Conservation (phyloP, 176 grass and related monocot species). For the Phoenix roebelenii region DNA sequence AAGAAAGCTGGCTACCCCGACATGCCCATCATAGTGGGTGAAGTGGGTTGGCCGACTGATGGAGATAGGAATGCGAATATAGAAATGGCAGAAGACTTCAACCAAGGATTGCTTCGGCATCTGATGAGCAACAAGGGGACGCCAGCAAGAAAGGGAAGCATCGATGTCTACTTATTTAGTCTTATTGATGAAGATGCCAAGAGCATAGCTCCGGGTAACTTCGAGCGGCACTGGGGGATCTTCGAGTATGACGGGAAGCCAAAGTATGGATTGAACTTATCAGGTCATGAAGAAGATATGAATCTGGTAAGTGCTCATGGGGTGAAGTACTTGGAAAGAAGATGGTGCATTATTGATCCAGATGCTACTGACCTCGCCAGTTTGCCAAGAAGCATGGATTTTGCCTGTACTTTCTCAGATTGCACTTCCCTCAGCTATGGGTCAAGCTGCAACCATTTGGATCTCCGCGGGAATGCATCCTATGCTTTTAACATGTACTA, state of each 20-base stretch:
- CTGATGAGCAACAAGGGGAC: conserved; percentile 5
- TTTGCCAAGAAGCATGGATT: conserved; percentile 29
- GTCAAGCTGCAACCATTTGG: conserved; percentile 41
- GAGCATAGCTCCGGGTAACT: conserved; percentile 49
- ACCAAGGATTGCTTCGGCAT: conserved; percentile 41
- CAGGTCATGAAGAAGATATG: conserved; percentile 15
- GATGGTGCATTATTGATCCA: conserved; percentile 57
- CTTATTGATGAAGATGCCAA: conserved; percentile 61
- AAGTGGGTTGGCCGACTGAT: conserved; percentile 6
- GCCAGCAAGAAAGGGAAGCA: conserved; percentile 24
- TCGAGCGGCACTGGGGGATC: conserved; percentile 69
- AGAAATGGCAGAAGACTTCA: conserved; percentile 45
- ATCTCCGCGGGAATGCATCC: conserved; percentile 35
- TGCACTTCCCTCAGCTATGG: conserved; percentile 52
- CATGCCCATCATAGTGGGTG: conserved; percentile 1
- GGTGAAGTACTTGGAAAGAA: conserved; percentile 41
- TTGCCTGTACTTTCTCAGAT: conserved; percentile 47
- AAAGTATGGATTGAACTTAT: conserved; percentile 25
- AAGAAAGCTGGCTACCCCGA: neutral
- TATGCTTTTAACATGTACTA: conserved; percentile 71
- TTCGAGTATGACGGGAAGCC: conserved; percentile 58
- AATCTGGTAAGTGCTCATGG: conserved; percentile 25
- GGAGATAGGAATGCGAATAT: conserved; percentile 23
- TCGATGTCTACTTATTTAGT: conserved; percentile 52
- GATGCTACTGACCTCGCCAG: conserved; percentile 4